Evolutionary conservation across 139 green algal species (phyloP).

Genomic region (Chlamydomonas sp.): DNA sequence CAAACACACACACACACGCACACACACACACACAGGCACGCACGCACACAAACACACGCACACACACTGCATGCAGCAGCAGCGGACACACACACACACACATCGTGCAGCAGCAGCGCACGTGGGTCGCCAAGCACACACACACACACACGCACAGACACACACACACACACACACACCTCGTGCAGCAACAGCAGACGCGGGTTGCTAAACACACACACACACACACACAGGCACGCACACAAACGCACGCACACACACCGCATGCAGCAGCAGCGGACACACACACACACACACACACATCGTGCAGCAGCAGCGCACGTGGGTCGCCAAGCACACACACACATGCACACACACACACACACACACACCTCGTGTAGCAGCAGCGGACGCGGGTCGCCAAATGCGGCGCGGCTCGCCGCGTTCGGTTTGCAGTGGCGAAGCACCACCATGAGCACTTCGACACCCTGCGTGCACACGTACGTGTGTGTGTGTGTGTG

Average conservation of each 20-base stretch:
- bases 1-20: too few relatives aligned
- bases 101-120: too few relatives aligned
- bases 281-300: background rate
- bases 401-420: background rate
- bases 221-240: too few relatives aligned
- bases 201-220: too few relatives aligned
- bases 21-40: too few relatives aligned
- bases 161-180: conserved; percentile 11
- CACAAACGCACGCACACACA: conserved; percentile 13
- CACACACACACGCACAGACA: background rate
- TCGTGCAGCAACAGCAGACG: too few relatives aligned
- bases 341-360: background rate
- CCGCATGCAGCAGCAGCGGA: background rate
- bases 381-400: conserved; percentile 4
- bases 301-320: too few relatives aligned
- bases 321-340: background rate
- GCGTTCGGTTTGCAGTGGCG: background rate
- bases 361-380: conserved; percentile 8
- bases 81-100: too few relatives aligned
- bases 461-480: conserved; percentile 11
- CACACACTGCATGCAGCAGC: too few relatives aligned
- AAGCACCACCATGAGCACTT: conserved; percentile 4
- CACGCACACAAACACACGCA: too few relatives aligned
- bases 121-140: conserved; percentile 22
- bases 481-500: background rate